phyloP scores from a whole-genome alignment of 2,329 filamentous ascomycete genomes.

The Xylariaceae sp. region DNA sequence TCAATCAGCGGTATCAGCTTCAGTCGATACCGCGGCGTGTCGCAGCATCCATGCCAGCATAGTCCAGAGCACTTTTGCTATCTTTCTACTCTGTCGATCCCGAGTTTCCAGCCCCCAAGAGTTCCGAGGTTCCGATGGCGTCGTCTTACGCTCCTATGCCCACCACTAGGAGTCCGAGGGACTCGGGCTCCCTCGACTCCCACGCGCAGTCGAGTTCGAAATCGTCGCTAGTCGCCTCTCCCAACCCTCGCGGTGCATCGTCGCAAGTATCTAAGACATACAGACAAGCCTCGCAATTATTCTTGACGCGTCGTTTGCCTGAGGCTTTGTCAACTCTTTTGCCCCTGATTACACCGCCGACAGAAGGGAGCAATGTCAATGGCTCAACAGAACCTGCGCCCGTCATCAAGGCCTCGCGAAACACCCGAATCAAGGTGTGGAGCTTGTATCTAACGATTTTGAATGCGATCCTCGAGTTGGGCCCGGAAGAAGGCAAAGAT shows the following conservation, averaged over 20 bases:
- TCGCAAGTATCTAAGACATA: conserved; percentile 86
- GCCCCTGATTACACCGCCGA: conserved; percentile 65
- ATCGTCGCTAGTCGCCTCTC: conserved; percentile 61
- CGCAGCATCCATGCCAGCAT: conserved; percentile 8
- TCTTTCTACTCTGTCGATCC: neutral
- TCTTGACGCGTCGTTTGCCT: conserved; percentile 85
- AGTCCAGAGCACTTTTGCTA: conserved; percentile 5
- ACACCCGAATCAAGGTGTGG: conserved; percentile 91
- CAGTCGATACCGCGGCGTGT: conserved; percentile 8
- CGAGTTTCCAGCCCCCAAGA: neutral
- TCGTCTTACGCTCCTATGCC: conserved; percentile 40
- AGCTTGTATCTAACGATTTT: conserved; percentile 91
- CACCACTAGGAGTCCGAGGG: conserved; percentile 42
- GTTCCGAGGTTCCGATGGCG: conserved; percentile 31
- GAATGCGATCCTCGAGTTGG: conserved; percentile 84
- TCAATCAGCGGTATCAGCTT: neutral
- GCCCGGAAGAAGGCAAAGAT: conserved; percentile 82
- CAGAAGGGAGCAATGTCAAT: conserved; percentile 41
- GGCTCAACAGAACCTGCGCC: conserved; percentile 56
- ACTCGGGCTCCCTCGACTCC: conserved; percentile 45
- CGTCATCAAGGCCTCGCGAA: conserved; percentile 72
- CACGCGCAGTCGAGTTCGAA: conserved; percentile 58
- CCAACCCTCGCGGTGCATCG: conserved; percentile 54
- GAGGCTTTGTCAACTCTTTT: conserved; percentile 83
- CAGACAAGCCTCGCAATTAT: conserved; percentile 88